Evolutionary conservation across 257 asterid genomes (phyloP), one percentile per base, ranked within the genome.

Genomic region (Primulina eburnea): DNA sequence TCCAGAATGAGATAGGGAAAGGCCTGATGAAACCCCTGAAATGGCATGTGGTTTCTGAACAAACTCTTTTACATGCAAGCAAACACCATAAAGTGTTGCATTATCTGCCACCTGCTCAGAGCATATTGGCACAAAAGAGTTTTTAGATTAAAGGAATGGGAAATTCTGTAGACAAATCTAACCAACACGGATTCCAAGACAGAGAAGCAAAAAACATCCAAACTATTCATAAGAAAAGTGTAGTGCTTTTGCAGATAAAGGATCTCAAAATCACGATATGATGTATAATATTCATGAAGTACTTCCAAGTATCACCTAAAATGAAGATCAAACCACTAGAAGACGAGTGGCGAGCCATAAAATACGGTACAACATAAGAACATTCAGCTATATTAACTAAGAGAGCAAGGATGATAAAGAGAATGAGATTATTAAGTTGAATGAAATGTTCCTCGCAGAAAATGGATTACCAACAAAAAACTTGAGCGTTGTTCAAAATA

Each of bases 31-130:
- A 69, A 74, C 56, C 79, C 87, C 90, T 77, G 72, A 80, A 52
- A 87, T 78, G 64, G 76, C 82, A 72, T 90, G 92, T 50, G 89
- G 90, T 79, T 77, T 90, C 82, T 92, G 94, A 78, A 92, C 98
- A 80, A 90, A 70, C 83, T 90, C 98, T 79, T 82, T 85, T 29
- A 87, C 90, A 56, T 82, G 90, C 85, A 90, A 87, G 85, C 98
- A 92, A 81, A 92, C 87, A 73, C 98, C 98, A 70, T 92, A 92
- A 32, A 92, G 94, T 75, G 97, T 88, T 71, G 96, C 86, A 74
- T 81, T 90, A 89, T 87, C 96, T 34, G 95, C 92, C 73, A 87
- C 98, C 98, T 92, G 87, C 75, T 21, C 30, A 60, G 73, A 59
- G 71, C 29, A 32, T 65, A 61, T 61, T 78, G 76, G 79, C 68